Base-by-base conservation (phyloP, 192 early-diverging fungal species). In the Mortierella antarctica region DNA sequence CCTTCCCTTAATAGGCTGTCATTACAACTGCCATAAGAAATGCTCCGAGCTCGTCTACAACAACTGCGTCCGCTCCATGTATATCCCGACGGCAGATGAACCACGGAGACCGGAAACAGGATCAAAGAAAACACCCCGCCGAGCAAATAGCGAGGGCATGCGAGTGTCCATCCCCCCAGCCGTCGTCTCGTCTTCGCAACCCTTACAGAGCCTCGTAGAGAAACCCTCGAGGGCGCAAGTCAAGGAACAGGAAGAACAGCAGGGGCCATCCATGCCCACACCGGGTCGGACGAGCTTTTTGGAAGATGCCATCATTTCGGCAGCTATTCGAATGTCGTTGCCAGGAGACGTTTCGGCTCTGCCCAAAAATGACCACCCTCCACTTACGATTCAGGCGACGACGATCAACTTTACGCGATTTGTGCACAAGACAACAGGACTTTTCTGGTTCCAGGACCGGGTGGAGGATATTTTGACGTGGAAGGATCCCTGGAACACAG, bases 391-490 rank as follows among this genome's bases (percentile, higher is more conserved):
- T 10, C 83, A 93, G 50, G 83, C 84, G 15, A 92, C 91, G 2
- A 91, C 91, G 2, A 86, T 88, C 50, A 94, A 94, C 67, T 92
- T 92, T 63, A 84, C 88, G 23, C 72, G 86, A 42, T 94, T 95
- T 73, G 90, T 92, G 0, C 81, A 89, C 49, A 84, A 91, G 49
- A 83, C 91, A 44, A 88, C 91, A 0, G 88, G 86, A 15, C 67
- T 93, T 50, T 92, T 95, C 68, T 85, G 74, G 41, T 83, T 88
- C 56, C 87, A 92, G 75, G 92, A 94, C 60, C 68, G 57, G 45
- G 72, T 93, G 50, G 82, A 86, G n/a, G 82, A 88, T 47, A 60
- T 95, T 17, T 64, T 95, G 58, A 86, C 84, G 13, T 95, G 93
- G 94, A 88, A 92, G 66, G 90, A 92, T 59, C 84, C 92, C 1